Conservation (phyloP, 1,284 basidiomycete species). For the Cystobasidium sp. region DNA sequence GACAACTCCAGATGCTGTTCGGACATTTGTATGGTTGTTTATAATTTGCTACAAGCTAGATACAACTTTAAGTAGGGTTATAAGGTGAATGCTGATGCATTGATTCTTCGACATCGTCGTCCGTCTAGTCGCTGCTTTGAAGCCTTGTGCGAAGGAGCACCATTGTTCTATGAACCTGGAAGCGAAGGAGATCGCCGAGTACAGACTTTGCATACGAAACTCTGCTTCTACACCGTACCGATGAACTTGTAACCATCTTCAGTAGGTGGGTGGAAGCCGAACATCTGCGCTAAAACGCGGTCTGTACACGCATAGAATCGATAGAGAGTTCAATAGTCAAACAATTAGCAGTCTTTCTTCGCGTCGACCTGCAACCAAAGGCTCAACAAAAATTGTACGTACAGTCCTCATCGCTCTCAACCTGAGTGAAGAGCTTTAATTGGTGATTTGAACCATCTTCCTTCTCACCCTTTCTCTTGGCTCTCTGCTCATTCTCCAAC, state of each 20-base stretch:
- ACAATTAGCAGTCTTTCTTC: no score
- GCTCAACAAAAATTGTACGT: slow-evolving; percentile 23
- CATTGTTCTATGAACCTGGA: not conserved
- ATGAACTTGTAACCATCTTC: slow-evolving; percentile 49
- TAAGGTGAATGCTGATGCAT: no score
- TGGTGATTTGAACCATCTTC: slow-evolving; percentile 75
- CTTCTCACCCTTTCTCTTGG: slow-evolving; percentile 80
- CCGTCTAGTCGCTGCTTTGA: no score
- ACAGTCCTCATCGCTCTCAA: slow-evolving; percentile 57
- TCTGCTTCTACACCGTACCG: not conserved
- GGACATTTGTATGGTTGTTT: not conserved
- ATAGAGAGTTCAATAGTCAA: no score
- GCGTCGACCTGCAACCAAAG: no score
- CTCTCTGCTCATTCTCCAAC: slow-evolving; percentile 95
- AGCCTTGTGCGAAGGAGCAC: no score
- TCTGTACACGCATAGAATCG: slow-evolving; percentile 28
- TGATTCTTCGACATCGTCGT: not conserved
- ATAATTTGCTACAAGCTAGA: slow-evolving; percentile 14
- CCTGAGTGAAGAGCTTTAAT: slow-evolving; percentile 55
- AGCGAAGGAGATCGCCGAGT: not conserved
- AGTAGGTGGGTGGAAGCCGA: slow-evolving; percentile 40
- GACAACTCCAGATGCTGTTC: no score
- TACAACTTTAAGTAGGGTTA: not conserved
- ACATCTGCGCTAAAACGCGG: slow-evolving; percentile 43
- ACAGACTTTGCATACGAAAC: not conserved